Evolutionary conservation across 2,329 filamentous ascomycete genomes (phyloP), one percentile per base, ranked within the genome.

Genomic region (Ceratocystis albifundus): DNA sequence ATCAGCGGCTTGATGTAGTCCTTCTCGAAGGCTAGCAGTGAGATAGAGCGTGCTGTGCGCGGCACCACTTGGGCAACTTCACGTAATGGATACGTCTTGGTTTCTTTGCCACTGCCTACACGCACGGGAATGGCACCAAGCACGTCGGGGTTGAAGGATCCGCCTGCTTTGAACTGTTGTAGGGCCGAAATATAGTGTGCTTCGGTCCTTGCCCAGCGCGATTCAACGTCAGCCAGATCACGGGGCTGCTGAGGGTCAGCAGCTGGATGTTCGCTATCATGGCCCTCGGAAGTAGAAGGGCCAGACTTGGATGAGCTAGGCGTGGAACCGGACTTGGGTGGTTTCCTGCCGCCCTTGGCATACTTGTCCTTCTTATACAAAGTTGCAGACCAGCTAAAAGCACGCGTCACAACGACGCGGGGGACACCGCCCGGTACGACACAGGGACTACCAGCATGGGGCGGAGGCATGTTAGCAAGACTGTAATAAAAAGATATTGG

Each of bases 11-110:
- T 81, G 70, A 83, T 73, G 71, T 78, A 80, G 6, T 69, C 73
- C 63, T 73, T 73, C 65, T 78, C 76, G 71, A 78, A 74, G 66
- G 77, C 74, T 61, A 79, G 74, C 10, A 79, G 75, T 5, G 75
- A 76, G 48, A 79, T 73, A 36, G 74, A 73, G 65, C 77, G 74
- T 1, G 75, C 76, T 4, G 73, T 72, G 65, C 77, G 79, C 65
- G 80, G 80, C 25, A 83, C 78, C 4, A 84, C 76, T 72, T 82
- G 78, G 30, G 80, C 81, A 41, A 84, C 77, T 73, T 84, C 81
- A 65, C 77, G 76, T n/a, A 84, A 77, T 44, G 80, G 80, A 70
- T 78, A 82, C 4, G 48, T 55, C 74, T 72, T 50, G 68, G 67
- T 12, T 67, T 28, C 61, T 25, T 62, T 57, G 64, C 70, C 68